Evolutionary conservation across 2,329 filamentous ascomycete species (phyloP), one percentile per base, ranked within the genome.

Genomic region (Neonectria sp.): DNA sequence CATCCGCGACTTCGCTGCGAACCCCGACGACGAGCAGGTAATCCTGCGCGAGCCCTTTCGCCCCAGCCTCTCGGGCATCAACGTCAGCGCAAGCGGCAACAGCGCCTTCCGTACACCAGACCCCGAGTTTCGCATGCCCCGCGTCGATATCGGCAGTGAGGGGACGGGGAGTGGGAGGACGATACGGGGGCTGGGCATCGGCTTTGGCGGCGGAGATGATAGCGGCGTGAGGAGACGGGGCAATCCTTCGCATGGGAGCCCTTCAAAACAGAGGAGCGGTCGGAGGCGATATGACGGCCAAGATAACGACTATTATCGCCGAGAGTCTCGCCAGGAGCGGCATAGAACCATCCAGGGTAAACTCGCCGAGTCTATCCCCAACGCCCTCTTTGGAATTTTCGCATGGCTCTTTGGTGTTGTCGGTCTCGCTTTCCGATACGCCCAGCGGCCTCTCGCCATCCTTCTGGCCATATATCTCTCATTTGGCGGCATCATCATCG

Each of bases 371-470:
- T 80, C 80, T 2, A 64, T 84, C 3, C 83, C 83, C 0, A 73
- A 75, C 3, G 79, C 81, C 7, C 7, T 86, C 8, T 81, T 82
- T 60, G 79, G 82, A 48, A 77, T 80, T 3, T 65, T 83, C 6
- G 76, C 77, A 24, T 93, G 91, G 85, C 65, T 83, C 3, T 68
- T 88, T 2, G 88, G 88, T 33, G 82, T 93, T 17, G 67, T 92
- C 13, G 82, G 83, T 6, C 85, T 90, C 60, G 87, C 90, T 3
- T 84, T 94, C 55, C 83, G 85, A 21, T 88, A 90, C 61, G 82
- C 90, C 3, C 91, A 93, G 78, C 90, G 88, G 51, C 86, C 93
- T 0, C 81, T 94, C 27, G 89, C 89, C 8, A 82, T 91, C 65
- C 77, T 89, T 2, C 78, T 94, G 13, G 86, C 91, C 13, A 76